These are phyloP conservation scores for Candida sp. DNA, from an alignment of 1,139 yeast genomes.

Conservation along the genomic window DNA sequence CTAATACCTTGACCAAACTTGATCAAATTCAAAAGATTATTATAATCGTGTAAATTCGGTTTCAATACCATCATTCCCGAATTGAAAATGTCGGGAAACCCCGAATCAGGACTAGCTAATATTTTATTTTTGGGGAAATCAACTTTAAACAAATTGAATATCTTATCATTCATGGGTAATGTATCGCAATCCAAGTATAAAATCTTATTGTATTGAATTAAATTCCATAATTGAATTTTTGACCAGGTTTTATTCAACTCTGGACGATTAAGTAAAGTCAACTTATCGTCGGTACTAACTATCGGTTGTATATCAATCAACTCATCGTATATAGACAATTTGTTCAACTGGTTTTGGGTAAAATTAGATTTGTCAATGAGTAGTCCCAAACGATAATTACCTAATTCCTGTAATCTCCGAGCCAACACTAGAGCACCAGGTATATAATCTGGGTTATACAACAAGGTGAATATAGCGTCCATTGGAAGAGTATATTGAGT, in stretches of 20 bases:
- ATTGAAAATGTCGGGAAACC: conserved; percentile 96
- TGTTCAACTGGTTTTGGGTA: conserved; percentile 21
- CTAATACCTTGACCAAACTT: conserved; percentile 33
- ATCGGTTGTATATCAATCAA: conserved; percentile 28
- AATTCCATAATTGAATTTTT: conserved; percentile 71
- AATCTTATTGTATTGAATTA: conserved; percentile 50
- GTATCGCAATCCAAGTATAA: conserved; percentile 85
- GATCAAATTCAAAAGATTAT: conserved; percentile 38
- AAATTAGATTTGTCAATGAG: conserved; percentile 32
- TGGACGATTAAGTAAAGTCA: conserved; percentile 54
- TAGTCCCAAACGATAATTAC: conserved; percentile 24
- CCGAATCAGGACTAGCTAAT: conserved; percentile 85
- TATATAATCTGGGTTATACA: conserved; percentile 63
- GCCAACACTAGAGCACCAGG: conserved; percentile 78
- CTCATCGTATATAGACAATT: conserved; percentile 28
- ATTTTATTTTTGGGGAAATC: conserved; percentile 38
- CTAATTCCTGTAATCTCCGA: conserved; percentile 20
- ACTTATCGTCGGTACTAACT: conserved; percentile 21
- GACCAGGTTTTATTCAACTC: conserved; percentile 72
- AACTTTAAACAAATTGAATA: conserved; percentile 28
- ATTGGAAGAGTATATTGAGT: conserved; percentile 10
- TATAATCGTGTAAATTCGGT: conserved; percentile 51
- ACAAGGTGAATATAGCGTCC: conserved; percentile 62
- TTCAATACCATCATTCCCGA: conserved; percentile 75
- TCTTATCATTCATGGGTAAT: conserved; percentile 43